Base-by-base conservation (phyloP, 768 basidiomycete species). In the Amanita muscaria region DNA sequence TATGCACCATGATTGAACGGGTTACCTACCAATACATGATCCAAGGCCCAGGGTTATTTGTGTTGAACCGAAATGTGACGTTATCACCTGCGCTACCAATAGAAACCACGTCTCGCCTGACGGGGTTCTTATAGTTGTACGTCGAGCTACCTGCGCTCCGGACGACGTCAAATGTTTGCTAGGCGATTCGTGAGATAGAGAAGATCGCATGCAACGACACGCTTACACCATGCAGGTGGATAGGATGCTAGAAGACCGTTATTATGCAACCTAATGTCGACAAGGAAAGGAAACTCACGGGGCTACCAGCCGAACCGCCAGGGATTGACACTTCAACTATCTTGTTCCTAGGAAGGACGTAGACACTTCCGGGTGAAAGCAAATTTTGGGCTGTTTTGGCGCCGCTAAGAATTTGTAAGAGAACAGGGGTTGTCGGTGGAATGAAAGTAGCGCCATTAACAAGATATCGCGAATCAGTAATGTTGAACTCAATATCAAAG, bases 361-460 rank as follows among this genome's bases (percentile, higher is more conserved):
- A 74, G 4, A 80, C 61, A 12, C 63, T 64, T 3, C 74, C 77
- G 0, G 42, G 16, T 0, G 77, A 80, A 22, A 80, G 58, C 14
- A 82, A 61, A 1, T 74, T 63, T 16, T 63, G 53, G 0, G 78
- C 65, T 12, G 64, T 61, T 24, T 58, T 59, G 5, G 70, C 70
- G 0, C 79, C 79, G 37, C 72, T 77, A 29, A 81, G 54, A 29
- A 80, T 73, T 50, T 81, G 79, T n/a, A 79, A 67, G 9, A 81
- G 64, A 11, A 78, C 70, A 0, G 79, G 78, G 0, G 69, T 59
- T 0, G 64, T n/a, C 0, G 78, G 77, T 1, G 65, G 56, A 5
- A 35, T 34, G 45, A 62, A 71, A 1, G 53, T 38, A 0, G 50
- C 55, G 5, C 58, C 57, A 40, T 71, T 69, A 16, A 68, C 52